Percentiles rank a stretch among this genome's conserved stretches.
Conservation (phyloP, 2,329 filamentous ascomycete genomes). For the Clathrospora elynae region DNA sequence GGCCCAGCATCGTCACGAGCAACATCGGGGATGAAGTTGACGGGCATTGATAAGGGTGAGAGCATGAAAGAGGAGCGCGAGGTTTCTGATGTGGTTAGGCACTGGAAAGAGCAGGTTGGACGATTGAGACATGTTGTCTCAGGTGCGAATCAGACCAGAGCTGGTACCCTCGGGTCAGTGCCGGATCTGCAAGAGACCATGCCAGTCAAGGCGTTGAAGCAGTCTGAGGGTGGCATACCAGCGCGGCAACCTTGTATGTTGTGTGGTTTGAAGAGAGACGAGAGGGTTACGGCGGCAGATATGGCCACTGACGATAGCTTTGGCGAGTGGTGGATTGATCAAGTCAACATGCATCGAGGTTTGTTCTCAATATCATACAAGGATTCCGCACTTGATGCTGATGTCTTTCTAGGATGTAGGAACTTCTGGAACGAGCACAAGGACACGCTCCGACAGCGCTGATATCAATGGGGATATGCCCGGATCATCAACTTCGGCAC, state of each 20-base stretch:
- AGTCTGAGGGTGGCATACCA: slow-evolving; percentile 69
- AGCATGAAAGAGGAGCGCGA: slow-evolving; percentile 83
- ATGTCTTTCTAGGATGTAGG: slow-evolving; percentile 63
- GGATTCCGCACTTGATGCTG: slow-evolving; percentile 8
- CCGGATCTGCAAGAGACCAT: slow-evolving; percentile 75
- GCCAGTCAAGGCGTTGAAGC: slow-evolving; percentile 66
- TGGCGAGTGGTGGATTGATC: slow-evolving; percentile 94
- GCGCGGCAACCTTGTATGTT: slow-evolving; percentile 78
- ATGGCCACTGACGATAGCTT: slow-evolving; percentile 84
- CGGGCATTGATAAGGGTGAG: slow-evolving; percentile 82
- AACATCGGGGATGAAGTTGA: slow-evolving; percentile 85
- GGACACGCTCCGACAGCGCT: slow-evolving; percentile 70
- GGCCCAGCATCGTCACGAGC: slow-evolving; percentile 70
- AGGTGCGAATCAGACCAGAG: slow-evolving; percentile 60
- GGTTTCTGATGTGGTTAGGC: slow-evolving; percentile 73
- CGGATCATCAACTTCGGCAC: background rate
- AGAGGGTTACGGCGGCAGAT: slow-evolving; percentile 78
- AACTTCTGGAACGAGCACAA: slow-evolving; percentile 86
- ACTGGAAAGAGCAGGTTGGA: slow-evolving; percentile 78
- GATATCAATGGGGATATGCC: slow-evolving; percentile 17
- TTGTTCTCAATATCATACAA: slow-evolving; percentile 3
- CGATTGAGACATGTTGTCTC: slow-evolving; percentile 74
- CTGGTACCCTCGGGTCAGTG: slow-evolving; percentile 55
- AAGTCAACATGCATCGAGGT: slow-evolving; percentile 68
- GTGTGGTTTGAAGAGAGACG: slow-evolving; percentile 86